phyloP scores from a whole-genome alignment of 768 basidiomycete species.

The Rhodosporidiobolus odoratus region DNA sequence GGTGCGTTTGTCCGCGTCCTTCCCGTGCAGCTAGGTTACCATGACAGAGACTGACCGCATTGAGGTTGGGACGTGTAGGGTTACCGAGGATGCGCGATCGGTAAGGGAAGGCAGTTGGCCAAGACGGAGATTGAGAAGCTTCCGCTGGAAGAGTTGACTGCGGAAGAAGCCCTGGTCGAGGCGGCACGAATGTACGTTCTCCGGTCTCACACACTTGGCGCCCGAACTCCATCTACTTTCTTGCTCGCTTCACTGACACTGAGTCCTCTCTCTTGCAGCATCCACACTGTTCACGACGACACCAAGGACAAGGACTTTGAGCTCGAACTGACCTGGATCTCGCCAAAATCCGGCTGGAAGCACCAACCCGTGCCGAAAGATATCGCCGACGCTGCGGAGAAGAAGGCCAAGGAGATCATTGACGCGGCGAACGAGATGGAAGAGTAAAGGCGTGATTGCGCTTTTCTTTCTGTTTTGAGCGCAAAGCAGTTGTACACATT shows the following conservation, averaged over 20 bases:
- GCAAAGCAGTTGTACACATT: background rate
- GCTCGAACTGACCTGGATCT: slow-evolving; percentile 95
- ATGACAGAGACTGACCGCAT: background rate
- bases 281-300: slow-evolving; percentile 95
- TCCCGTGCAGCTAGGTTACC: background rate
- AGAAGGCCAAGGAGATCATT: slow-evolving; percentile 76
- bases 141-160: slow-evolving; percentile 70
- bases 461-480: too few species aligned
- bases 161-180: slow-evolving; percentile 79
- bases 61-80: slow-evolving; percentile 55
- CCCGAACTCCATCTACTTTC: background rate
- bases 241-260: background rate
- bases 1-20: slow-evolving; percentile 51
- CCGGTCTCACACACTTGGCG: background rate
- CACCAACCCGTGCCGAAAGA: slow-evolving; percentile 82
- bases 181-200: slow-evolving; percentile 87
- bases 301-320: slow-evolving; percentile 98
- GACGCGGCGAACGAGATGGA: slow-evolving; percentile 42
- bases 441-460: slow-evolving; percentile 30
- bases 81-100: slow-evolving; percentile 91
- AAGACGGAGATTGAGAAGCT: slow-evolving; percentile 98
- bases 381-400: slow-evolving; percentile 75
- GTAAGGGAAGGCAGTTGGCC: slow-evolving; percentile 94
- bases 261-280: slow-evolving; percentile 53
- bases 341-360: slow-evolving; percentile 69